Evolutionary conservation across 2,329 filamentous ascomycete genomes (phyloP), one percentile per base, ranked within the genome.

Genomic region (Parastagonospora avenae): DNA sequence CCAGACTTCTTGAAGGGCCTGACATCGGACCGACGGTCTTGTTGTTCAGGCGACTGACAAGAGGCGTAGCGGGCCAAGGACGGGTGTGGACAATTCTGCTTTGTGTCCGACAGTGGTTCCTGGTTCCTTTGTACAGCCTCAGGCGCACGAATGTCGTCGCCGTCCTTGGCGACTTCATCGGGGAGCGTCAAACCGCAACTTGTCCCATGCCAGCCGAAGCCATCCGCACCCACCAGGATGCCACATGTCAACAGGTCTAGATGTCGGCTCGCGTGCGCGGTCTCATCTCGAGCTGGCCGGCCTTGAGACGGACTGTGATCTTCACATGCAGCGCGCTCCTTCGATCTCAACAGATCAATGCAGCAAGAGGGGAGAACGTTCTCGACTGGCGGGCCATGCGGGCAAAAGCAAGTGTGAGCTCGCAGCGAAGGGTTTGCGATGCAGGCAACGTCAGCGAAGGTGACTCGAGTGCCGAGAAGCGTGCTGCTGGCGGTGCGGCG

Each of bases 401-500:
- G n/a, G 15, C 29, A 35, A 15, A 15, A 38, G 40, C 40, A 16
- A 28, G n/a, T 37, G 32, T 29, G 28, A 24, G n/a, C 19, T 27
- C 16, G 28, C 37, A n/a, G 11, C 27, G 41, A 24, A 24, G 41
- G 16, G 28, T 32, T 37, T 33, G 24, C 28, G 11, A 27, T 24
- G 48, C 52, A 36, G 30, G 41, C 52, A 52, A 50, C 53, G 53
- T 51, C 48, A 51, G 48, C 51, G 39, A 30, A 38, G 31, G 37
- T 24, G 11, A 36, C 38, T 29, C 24, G 24, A 11, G 38, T 16
- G 46, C 39, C 46, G 15, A 42, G 37, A 31, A 48, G 28, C 24
- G 1, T 24, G 19, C 19, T 24, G 19, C 19, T 24, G 19, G 19
- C 19, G 19, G 19, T 24, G 19, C 19, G 19, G 19, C 19, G 19